phyloP scores from a whole-genome alignment of 139 green algal species.

The Picochlorum costavermella region DNA sequence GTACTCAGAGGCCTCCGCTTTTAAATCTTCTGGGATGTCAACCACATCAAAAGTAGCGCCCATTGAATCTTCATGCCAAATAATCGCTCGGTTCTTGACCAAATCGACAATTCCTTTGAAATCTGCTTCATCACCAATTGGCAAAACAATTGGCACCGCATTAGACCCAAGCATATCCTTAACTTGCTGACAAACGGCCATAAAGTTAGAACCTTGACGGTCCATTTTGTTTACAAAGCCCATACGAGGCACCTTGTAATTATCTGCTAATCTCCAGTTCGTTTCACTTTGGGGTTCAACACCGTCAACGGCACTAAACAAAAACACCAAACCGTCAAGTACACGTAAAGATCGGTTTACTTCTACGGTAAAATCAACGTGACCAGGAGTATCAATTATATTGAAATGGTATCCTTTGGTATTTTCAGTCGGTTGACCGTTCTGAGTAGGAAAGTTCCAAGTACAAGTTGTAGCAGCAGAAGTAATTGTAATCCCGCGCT shows the following conservation, averaged over 20 bases:
- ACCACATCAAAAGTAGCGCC: conserved; percentile 78
- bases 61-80: conserved; percentile 89
- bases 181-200: conserved; percentile 65
- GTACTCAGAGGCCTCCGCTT: conserved; percentile 76
- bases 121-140: conserved; percentile 85
- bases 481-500: conserved; percentile 99
- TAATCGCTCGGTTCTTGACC: conserved; percentile 90
- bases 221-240: conserved; percentile 99
- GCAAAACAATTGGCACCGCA: conserved; percentile 72
- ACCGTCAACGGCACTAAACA: conserved; percentile 93
- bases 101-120: conserved; percentile 95
- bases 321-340: conserved; percentile 88
- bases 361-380: conserved; percentile 96
- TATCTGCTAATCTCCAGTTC: conserved; percentile 98
- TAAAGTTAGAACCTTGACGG: conserved; percentile 96
- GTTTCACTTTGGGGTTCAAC: conserved; percentile 97
- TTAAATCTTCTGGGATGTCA: conserved; percentile 82
- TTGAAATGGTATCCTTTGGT: conserved; percentile 94
- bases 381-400: conserved; percentile 98
- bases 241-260: conserved; percentile 94
- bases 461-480: conserved; percentile 92
- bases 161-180: conserved; percentile 79
- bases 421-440: too few species aligned
- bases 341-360: conserved; percentile 97
- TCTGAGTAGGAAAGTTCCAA: too few species aligned